A percentile compares a stretch with the other conserved stretches of the same genome.
These are phyloP conservation scores for Ceratobasidium sp. DNA, from an alignment of 1,284 basidiomycete species.

Conservation along the genomic window DNA sequence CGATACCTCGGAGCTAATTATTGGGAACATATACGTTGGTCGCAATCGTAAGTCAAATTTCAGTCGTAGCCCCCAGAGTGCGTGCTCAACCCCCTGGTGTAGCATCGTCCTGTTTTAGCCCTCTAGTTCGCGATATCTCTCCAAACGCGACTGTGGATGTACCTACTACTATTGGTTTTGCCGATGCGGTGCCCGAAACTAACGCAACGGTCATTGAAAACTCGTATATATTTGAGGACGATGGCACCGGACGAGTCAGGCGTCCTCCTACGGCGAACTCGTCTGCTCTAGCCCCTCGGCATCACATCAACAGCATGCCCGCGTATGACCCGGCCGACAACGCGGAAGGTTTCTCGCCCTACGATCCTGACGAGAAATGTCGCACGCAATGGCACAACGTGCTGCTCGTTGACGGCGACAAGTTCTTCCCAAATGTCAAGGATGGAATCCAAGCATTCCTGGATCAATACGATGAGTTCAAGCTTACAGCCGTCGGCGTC, in stretches of 20 bases:
- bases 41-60: slow-evolving; percentile 22
- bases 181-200: slow-evolving; percentile 36
- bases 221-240: slow-evolving; percentile 33
- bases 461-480: slow-evolving; percentile 41
- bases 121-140: slow-evolving; percentile 7
- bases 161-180: slow-evolving; percentile 5
- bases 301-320: slow-evolving; percentile 30
- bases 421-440: slow-evolving; percentile 43
- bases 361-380: slow-evolving; percentile 30
- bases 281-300: slow-evolving; percentile 10
- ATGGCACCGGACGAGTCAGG: slow-evolving; percentile 32
- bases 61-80: too few relatives aligned
- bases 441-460: slow-evolving; percentile 39
- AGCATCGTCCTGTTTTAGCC: slow-evolving; percentile 33
- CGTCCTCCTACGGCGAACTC: slow-evolving; percentile 13
- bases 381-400: slow-evolving; percentile 40
- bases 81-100: neutral
- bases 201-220: slow-evolving; percentile 34
- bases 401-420: slow-evolving; percentile 29
- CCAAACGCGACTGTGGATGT: slow-evolving; percentile 3
- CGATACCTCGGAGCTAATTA: slow-evolving; percentile 25
- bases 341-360: slow-evolving; percentile 36
- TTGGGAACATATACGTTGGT: slow-evolving; percentile 36
- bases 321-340: slow-evolving; percentile 25
- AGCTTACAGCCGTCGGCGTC: slow-evolving; percentile 12